phyloP scores from a whole-genome alignment of 495 filamentous ascomycete genomes.

The Cercophora scortea region DNA sequence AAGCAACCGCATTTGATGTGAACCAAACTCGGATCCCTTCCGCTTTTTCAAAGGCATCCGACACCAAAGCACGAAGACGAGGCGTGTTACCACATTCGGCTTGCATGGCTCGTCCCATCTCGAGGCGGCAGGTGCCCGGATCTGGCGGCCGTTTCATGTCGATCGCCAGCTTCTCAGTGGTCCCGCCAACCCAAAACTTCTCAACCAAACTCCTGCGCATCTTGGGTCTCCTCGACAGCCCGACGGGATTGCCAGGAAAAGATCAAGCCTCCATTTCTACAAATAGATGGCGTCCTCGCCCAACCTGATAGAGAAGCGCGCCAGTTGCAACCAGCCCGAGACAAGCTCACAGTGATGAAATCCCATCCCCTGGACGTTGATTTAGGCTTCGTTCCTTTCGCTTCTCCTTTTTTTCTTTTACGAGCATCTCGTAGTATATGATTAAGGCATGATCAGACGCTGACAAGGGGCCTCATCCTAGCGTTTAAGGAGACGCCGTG shows the following conservation, averaged over 20 bases:
- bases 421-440: too few relatives aligned
- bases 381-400: too few relatives aligned
- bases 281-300: background rate
- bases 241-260: too few relatives aligned
- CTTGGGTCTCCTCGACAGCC: constrained; percentile 2
- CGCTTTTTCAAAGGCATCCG: too few relatives aligned
- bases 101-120: constrained; percentile 1
- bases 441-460: too few relatives aligned
- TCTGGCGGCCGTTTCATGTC: constrained; percentile 15
- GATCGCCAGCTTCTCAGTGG: constrained; percentile 8
- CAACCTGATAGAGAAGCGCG: background rate
- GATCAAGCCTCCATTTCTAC: background rate
- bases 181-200: constrained; percentile 4
- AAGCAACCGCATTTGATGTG: too few relatives aligned
- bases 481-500: too few relatives aligned
- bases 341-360: too few relatives aligned
- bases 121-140: background rate
- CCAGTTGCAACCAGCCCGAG: background rate
- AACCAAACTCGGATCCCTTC: too few relatives aligned
- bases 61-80: background rate
- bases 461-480: too few relatives aligned
- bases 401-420: too few relatives aligned
- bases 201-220: constrained; percentile 9
- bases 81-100: background rate
- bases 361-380: too few relatives aligned